Percentiles rank a stretch among this genome's conserved stretches.
These are phyloP conservation scores for Solanum chiquidenum DNA, from an alignment of 257 asterid species.

Conservation along the genomic window DNA sequence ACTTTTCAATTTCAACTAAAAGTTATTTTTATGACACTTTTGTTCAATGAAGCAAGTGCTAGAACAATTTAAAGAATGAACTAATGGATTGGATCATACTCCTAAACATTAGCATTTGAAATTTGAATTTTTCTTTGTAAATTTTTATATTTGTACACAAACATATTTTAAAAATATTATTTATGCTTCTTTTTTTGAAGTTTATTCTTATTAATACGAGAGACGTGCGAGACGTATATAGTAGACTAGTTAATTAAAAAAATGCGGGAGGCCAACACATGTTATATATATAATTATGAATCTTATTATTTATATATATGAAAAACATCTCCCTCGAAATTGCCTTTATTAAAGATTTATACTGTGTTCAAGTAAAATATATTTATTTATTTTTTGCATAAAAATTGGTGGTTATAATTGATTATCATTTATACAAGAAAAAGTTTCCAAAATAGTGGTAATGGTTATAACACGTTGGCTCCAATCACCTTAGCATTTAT, in stretches of 20 bases:
- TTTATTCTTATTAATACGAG: no score
- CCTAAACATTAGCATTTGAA: neutral
- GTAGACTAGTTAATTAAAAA: no score
- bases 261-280: no score
- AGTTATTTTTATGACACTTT: no score
- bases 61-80: neutral
- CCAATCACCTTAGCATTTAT: neutral
- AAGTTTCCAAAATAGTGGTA: neutral
- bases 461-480: neutral
- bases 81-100: no score
- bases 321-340: no score
- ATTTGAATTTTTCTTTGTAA: neutral
- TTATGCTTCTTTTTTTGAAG: no score
- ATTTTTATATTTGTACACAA: neutral
- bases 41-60: neutral
- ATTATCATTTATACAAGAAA: neutral
- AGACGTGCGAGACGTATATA: no score
- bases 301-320: no score
- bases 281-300: no score
- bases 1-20: neutral
- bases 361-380: neutral
- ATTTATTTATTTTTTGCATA: neutral
- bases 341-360: no score
- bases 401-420: neutral
- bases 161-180: no score